These are phyloP conservation scores for Komagataella phaffii DNA, from an alignment of 805 yeast genomes.

Conservation along the genomic window DNA sequence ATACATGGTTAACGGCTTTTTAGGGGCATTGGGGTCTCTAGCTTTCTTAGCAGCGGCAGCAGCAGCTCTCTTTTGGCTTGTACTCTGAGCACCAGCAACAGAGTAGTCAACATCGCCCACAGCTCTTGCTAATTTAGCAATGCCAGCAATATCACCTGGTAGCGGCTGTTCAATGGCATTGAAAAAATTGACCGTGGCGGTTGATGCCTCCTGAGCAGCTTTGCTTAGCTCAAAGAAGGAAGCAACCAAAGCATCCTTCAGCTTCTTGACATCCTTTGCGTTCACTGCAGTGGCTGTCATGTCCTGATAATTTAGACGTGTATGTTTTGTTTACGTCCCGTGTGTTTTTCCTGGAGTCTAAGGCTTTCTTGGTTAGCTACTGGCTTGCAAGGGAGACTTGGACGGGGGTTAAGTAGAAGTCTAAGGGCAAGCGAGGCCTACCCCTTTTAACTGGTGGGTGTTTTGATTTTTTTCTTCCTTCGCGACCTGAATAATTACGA, in stretches of 20 bases:
- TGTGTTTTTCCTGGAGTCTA: neutral
- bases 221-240: conserved; percentile 72
- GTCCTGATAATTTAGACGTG: neutral
- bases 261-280: neutral
- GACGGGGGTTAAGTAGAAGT: neutral
- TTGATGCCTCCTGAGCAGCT: conserved; percentile 78
- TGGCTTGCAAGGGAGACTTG: neutral
- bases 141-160: neutral
- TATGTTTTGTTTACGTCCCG: neutral
- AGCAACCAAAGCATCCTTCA: conserved; percentile 27
- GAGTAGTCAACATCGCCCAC: neutral
- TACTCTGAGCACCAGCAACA: conserved; percentile 1
- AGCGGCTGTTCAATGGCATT: conserved; percentile 23
- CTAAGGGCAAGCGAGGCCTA: neutral
- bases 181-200: conserved; percentile 68
- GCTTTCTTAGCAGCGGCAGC: conserved; percentile 20
- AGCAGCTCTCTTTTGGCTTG: conserved; percentile 1
- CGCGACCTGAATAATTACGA: neutral
- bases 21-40: conserved; percentile 88
- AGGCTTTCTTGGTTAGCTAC: neutral
- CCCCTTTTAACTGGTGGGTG: neutral
- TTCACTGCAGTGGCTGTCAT: neutral
- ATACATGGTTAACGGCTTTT: conserved; percentile 83
- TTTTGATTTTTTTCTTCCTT: neutral
- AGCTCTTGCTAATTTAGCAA: neutral